A percentile compares a stretch with the other conserved stretches of the same genome.
Conservation (phyloP, 2,329 filamentous ascomycete species). For the Gremmenia infestans region DNA sequence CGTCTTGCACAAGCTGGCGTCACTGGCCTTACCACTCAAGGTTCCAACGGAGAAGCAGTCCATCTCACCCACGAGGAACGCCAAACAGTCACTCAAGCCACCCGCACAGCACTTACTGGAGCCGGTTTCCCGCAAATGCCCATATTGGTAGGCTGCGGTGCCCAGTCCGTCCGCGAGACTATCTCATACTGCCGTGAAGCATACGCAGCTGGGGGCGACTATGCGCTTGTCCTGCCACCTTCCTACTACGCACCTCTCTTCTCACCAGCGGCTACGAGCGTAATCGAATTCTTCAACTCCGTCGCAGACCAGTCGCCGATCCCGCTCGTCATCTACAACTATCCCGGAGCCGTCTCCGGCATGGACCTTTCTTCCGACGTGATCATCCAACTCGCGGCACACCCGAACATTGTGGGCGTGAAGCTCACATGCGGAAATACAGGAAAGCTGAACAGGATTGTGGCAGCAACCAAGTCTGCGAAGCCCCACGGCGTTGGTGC, state of each 20-base stretch:
- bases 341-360: slow-evolving; percentile 79
- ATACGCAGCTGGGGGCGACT: slow-evolving; percentile 57
- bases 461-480: slow-evolving; percentile 51
- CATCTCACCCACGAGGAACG: slow-evolving; percentile 59
- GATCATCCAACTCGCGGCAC: slow-evolving; percentile 71
- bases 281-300: slow-evolving; percentile 55
- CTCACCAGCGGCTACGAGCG: slow-evolving; percentile 46
- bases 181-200: slow-evolving; percentile 61
- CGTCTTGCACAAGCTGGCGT: slow-evolving; percentile 56
- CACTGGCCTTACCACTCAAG: slow-evolving; percentile 57
- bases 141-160: slow-evolving; percentile 62
- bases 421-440: slow-evolving; percentile 90
- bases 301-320: slow-evolving; percentile 66
- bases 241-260: slow-evolving; percentile 61
- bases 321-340: slow-evolving; percentile 83
- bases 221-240: slow-evolving; percentile 62
- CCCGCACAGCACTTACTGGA: slow-evolving; percentile 54
- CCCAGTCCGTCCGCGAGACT: slow-evolving; percentile 61
- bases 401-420: slow-evolving; percentile 81
- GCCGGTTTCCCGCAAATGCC: slow-evolving; percentile 54
- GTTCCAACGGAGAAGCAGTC: slow-evolving; percentile 64
- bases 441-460: slow-evolving; percentile 53
- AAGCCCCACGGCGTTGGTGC: slow-evolving; percentile 32
- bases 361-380: slow-evolving; percentile 88
- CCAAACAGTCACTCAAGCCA: slow-evolving; percentile 52